Conservation (phyloP, 2,329 filamentous ascomycete genomes). For the Rhynchosporium graminicola region DNA sequence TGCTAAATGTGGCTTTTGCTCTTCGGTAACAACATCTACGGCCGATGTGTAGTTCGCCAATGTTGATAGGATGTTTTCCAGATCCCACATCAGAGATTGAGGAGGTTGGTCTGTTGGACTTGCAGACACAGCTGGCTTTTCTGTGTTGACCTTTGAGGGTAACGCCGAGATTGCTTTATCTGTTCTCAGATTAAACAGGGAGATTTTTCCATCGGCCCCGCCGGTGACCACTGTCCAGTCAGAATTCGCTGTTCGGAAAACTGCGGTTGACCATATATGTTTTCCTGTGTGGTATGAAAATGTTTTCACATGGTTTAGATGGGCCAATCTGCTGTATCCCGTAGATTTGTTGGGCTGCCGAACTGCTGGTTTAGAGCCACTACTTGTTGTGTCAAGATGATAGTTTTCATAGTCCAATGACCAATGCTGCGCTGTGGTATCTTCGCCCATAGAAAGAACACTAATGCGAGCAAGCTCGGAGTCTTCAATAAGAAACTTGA, state of each 20-base stretch:
- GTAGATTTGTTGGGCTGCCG: background rate
- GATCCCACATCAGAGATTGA: constrained; percentile 13
- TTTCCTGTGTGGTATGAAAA: constrained; percentile 77
- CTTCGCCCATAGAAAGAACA: constrained; percentile 81
- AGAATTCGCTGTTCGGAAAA: constrained; percentile 39
- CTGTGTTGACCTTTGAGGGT: background rate
- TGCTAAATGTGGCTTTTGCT: background rate
- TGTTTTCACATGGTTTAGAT: constrained; percentile 54
- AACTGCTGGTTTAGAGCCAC: no score
- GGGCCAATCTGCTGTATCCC: constrained; percentile 18
- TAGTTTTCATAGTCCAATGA: constrained; percentile 23
- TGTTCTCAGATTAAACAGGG: constrained; percentile 40
- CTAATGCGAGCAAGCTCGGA: constrained; percentile 43
- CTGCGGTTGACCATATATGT: constrained; percentile 80
- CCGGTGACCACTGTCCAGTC: constrained; percentile 59
- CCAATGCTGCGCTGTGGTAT: constrained; percentile 77
- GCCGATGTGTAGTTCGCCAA: no score
- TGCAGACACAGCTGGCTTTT: background rate
- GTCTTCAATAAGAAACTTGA: constrained; percentile 59
- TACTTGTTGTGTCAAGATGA: background rate
- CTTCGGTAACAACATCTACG: background rate
- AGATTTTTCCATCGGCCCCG: constrained; percentile 77
- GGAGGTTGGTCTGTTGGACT: background rate
- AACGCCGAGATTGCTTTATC: background rate
- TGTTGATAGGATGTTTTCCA: constrained; percentile 14